Percentiles rank a stretch among this genome's conserved stretches.
These are phyloP conservation scores for Coniella lustricola DNA, from an alignment of 2,329 filamentous ascomycete species.

Conservation along the genomic window DNA sequence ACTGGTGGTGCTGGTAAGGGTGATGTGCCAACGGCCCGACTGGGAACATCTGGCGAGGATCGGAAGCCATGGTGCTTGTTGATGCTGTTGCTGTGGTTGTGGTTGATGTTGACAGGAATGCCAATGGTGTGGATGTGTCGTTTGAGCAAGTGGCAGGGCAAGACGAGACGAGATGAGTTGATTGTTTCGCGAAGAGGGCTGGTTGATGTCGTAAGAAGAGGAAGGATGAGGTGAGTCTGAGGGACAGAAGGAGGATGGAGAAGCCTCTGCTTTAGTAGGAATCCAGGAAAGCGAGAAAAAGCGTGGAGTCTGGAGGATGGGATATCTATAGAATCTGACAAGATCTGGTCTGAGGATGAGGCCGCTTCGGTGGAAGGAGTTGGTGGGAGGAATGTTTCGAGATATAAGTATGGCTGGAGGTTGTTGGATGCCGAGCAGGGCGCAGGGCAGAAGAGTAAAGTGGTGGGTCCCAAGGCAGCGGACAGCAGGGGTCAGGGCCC, in stretches of 20 bases:
- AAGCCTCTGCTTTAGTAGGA: slow-evolving; percentile 3
- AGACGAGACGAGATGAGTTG: neutral
- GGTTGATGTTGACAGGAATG: neutral
- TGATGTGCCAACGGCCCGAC: slow-evolving; percentile 14
- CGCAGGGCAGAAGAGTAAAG: neutral
- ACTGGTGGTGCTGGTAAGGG: slow-evolving; percentile 13
- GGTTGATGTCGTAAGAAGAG: slow-evolving; percentile 1
- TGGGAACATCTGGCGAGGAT: slow-evolving; percentile 16
- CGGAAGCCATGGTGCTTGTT: slow-evolving; percentile 11
- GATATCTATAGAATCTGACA: slow-evolving; percentile 1
- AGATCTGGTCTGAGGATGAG: slow-evolving; percentile 4
- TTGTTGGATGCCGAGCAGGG: neutral
- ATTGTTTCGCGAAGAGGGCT: neutral
- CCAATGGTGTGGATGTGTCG: neutral
- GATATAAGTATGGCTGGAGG: slow-evolving; percentile 7
- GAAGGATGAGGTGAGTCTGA: slow-evolving; percentile 5
- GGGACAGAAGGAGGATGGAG: slow-evolving; percentile 1
- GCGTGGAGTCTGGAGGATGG: neutral
- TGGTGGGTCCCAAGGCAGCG: neutral
- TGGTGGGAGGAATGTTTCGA: slow-evolving; percentile 3
- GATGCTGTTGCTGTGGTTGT: neutral
- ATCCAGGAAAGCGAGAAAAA: neutral
- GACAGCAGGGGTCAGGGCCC: neutral
- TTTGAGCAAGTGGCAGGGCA: neutral
- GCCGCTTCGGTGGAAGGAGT: neutral